Conservation (phyloP, 352 stramenopile species). For the Pythium aquatile region DNA sequence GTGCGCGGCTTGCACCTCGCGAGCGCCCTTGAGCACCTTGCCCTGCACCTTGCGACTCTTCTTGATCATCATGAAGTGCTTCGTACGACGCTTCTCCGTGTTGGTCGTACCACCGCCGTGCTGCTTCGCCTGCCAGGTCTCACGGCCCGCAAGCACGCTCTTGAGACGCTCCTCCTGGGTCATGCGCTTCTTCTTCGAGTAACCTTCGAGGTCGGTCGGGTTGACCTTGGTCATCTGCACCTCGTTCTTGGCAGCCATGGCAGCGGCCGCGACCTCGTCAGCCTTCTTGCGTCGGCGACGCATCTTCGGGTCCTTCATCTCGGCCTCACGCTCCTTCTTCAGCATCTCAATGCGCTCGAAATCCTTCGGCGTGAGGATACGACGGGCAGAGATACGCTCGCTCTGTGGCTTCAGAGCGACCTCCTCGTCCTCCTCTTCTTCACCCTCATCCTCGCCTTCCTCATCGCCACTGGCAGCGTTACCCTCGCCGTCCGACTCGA, state of each 20-base stretch:
- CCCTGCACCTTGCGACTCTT: constrained; percentile 90
- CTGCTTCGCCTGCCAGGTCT: constrained; percentile 92
- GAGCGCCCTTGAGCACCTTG: constrained; percentile 86
- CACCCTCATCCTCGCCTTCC: constrained; percentile 33
- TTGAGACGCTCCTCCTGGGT: constrained; percentile 84
- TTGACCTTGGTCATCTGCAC: constrained; percentile 65
- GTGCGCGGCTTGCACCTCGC: constrained; percentile 71
- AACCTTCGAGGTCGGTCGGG: constrained; percentile 77
- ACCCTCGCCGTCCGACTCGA: constrained; percentile 51
- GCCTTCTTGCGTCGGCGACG: constrained; percentile 83
- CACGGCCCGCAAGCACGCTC: constrained; percentile 84
- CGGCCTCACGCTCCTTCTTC: constrained; percentile 85
- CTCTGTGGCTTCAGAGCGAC: constrained; percentile 45
- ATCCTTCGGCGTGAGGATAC: constrained; percentile 86
- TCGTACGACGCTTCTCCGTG: constrained; percentile 96
- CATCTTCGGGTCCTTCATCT: constrained; percentile 78
- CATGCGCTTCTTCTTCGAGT: constrained; percentile 88
- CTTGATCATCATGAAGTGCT: constrained; percentile 99
- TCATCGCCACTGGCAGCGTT: constrained; percentile 34
- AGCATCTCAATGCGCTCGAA: constrained; percentile 90
- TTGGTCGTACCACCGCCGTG: constrained; percentile 96
- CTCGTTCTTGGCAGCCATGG: constrained; percentile 34
- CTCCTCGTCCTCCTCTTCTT: constrained; percentile 44
- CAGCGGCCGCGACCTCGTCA: constrained; percentile 41
- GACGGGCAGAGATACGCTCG: constrained; percentile 83